Evolutionary conservation across 345 rosid species (phyloP), one percentile per base, ranked within the genome.

Genomic region (Physaria fendleri): DNA sequence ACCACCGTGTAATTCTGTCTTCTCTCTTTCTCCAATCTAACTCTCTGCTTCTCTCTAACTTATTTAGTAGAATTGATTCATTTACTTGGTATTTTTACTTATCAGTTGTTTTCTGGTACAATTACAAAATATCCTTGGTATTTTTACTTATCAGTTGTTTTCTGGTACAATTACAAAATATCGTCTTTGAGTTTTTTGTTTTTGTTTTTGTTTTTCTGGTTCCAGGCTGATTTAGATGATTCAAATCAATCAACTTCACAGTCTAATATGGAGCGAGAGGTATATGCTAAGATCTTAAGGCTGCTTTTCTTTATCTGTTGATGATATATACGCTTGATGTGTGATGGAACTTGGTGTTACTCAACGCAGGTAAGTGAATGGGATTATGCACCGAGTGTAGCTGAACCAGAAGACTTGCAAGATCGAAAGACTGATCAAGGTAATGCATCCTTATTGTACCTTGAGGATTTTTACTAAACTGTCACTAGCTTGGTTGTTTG

Each of bases 161-260:
- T n/a, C n/a, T n/a, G n/a, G n/a, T n/a, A n/a, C n/a, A n/a, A n/a
- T n/a, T n/a, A n/a, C n/a, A n/a, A n/a, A n/a, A n/a, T 27, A 37
- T 47, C 14, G 17, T 29, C 47, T 34, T 30, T 66, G 45, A 18
- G 17, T 6, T 21, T 10, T 17, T 40, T 14, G 15, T 8, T 21
- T 30, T 66, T 6, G 14, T 10, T 17, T 40, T 14, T 22, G 5
- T 44, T 5, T 23, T 48, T 37, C 1, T 27, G 49, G 53, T 65
- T 60, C 34, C 81, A 85, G 96, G 68, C 65, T 34, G 98, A 84
- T 44, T 71, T 62, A 33, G 82, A 78, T 69, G 64, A 80, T 41
- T 81, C 82, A 48, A 72, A 63, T 62, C 82, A 74, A 65, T 82
- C 84, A 49, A 74, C 83, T 65, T 77, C 93, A 32, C 49, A 11